A percentile compares a stretch with the other conserved stretches of the same genome.
Conservation (phyloP, 1,284 basidiomycete species). For the Phellinidium pouzarii region DNA sequence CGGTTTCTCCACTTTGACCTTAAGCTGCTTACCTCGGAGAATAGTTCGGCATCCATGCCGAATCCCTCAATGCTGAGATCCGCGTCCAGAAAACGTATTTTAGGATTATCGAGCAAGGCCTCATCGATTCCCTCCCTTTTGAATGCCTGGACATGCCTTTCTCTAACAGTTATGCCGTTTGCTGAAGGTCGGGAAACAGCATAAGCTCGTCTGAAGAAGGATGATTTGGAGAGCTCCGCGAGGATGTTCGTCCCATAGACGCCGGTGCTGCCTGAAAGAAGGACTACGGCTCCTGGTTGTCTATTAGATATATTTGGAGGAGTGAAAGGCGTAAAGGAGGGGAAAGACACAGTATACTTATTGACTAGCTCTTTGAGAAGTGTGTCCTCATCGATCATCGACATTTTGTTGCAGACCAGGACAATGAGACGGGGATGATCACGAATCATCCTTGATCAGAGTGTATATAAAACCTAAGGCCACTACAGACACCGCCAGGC, state of each 20-base stretch:
- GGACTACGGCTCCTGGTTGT: conserved; percentile 23
- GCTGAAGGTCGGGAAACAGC: conserved; percentile 28
- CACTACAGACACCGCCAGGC: too few species aligned
- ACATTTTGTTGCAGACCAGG: too few species aligned
- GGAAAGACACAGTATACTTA: conserved; percentile 20
- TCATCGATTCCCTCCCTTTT: conserved; percentile 21
- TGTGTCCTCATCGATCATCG: too few species aligned
- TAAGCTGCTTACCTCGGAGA: neutral
- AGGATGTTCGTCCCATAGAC: conserved; percentile 30
- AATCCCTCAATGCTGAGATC: conserved; percentile 19
- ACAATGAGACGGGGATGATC: too few species aligned
- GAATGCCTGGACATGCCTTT: conserved; percentile 27
- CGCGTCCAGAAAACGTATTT: conserved; percentile 25
- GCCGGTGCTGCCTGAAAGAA: conserved; percentile 34
- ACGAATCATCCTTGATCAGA: too few species aligned
- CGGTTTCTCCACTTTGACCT: neutral
- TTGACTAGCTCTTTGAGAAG: conserved; percentile 20
- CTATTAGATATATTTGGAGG: neutral
- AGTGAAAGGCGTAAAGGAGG: conserved; percentile 4
- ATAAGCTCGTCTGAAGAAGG: conserved; percentile 26
- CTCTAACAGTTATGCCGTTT: conserved; percentile 18
- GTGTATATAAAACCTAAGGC: too few species aligned
- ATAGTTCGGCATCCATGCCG: neutral
- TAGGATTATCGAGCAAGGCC: conserved; percentile 13
- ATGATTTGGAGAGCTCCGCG: conserved; percentile 22